Evolutionary conservation across 805 yeast species (phyloP), one percentile per base, ranked within the genome.

Genomic region (Sugiyamaella chiloensis): DNA sequence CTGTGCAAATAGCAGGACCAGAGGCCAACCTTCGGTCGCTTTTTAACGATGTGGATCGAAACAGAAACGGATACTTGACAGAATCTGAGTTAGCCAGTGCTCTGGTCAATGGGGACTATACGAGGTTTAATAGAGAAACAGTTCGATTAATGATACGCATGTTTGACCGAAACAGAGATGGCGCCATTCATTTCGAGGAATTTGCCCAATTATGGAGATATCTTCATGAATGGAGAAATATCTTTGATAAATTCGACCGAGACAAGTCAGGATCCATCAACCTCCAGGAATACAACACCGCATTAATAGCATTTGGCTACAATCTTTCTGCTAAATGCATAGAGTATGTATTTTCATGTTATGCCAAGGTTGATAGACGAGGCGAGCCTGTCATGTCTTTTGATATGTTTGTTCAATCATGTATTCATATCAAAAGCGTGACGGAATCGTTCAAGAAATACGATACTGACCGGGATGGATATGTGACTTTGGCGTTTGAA

Each of bases 371-470:
- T 26, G 58, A 59, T 51, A 53, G 66, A 17, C 24, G 52, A 14
- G 66, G 66, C 32, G 58, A 51, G 35, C 62, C 60, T 17, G 62
- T 60, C 35, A 68, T 87, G 65, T 80, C 85, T 50, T 87, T 87
- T 63, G 96, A 87, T 62, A 75, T 80, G 63, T 87, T 87, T 65
- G 88, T 87, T 21, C 95, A 87, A 61, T 75, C 86, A 46, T 73
- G 87, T 55, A 85, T 87, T 14, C 84, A 87, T 74, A 70, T 87
- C 55, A 74, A 87, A 60, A 78, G 87, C 53, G 74, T 85, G 53
- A 86, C 95, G 0, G 89, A 85, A 60, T 72, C 83, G 11, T 87
- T 87, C 70, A 84, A 85, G 59, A 81, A 81, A 60, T 85, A 76
- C 62, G 96, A 87, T 62, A 68, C 73, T 9, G 88, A 85, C 53